A percentile compares a stretch with the other conserved stretches of the same genome.
Evolutionary conservation across 225 moss, liverwort and hornwort species (phyloP).

Genomic region (Physcomitrium patens): DNA sequence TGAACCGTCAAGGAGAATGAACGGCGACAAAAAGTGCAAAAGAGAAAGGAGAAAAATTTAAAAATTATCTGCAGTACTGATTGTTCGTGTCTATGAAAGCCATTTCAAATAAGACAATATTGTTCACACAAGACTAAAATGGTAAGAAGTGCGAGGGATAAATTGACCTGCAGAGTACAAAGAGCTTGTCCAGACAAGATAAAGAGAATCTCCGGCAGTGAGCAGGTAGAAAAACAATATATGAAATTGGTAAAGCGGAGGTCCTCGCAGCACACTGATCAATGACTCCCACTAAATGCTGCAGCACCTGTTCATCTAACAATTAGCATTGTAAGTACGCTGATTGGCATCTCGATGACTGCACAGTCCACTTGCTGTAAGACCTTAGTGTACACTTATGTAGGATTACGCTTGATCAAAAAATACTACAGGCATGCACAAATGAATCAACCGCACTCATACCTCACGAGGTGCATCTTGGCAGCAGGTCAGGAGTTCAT

Average conservation of each 20-base stretch:
- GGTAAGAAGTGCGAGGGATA: constrained; percentile 18
- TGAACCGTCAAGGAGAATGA: background rate
- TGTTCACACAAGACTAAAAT: constrained; percentile 4
- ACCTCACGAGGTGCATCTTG: constrained; percentile 92
- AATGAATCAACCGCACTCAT: constrained; percentile 21
- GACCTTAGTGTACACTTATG: background rate
- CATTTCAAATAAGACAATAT: constrained; percentile 11
- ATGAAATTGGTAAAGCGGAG: constrained; percentile 52
- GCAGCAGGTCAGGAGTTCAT: constrained; percentile 79
- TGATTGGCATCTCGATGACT: background rate
- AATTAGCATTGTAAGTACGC: background rate
- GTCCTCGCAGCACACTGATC: constrained; percentile 75
- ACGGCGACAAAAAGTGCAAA: background rate
- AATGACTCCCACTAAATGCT: constrained; percentile 61
- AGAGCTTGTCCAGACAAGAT: constrained; percentile 66
- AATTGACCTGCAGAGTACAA: constrained; percentile 62
- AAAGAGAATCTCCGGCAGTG: constrained; percentile 71
- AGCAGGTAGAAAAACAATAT: constrained; percentile 55
- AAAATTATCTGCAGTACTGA: constrained; percentile 4
- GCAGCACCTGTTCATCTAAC: constrained; percentile 56
- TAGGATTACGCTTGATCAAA: background rate
- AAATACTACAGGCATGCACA: constrained; percentile 14
- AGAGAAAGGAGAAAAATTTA: background rate
- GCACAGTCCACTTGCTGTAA: constrained; percentile 2
- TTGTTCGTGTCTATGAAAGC: constrained; percentile 13